phyloP scores from a whole-genome alignment of 305 asterid species.

The Fraxinus nigra region DNA sequence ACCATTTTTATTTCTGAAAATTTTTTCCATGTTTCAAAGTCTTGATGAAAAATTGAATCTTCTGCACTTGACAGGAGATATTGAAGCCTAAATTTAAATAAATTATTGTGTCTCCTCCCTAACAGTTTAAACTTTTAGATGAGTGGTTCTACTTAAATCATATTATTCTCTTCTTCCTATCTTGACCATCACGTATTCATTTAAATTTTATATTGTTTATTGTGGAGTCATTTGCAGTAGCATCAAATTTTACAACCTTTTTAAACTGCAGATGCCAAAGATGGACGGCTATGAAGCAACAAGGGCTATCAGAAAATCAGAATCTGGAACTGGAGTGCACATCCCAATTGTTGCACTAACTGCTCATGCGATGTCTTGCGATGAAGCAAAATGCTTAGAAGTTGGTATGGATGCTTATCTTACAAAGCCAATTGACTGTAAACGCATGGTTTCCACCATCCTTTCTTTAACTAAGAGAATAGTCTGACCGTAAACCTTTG shows the following conservation, averaged over 20 bases:
- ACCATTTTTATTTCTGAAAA: background rate
- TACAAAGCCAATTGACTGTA: conserved; percentile 84
- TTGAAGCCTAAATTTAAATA: background rate
- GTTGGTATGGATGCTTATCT: conserved; percentile 97
- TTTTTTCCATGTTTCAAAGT: background rate
- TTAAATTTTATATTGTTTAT: background rate
- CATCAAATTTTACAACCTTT: background rate
- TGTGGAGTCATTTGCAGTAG: background rate
- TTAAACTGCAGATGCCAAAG: conserved; percentile 71
- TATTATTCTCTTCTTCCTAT: background rate
- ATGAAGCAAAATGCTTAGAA: conserved; percentile 82
- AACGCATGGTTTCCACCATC: conserved; percentile 78
- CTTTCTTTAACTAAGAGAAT: conserved; percentile 61
- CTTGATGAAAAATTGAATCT: background rate
- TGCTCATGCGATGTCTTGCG: conserved; percentile 95
- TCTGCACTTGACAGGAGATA: background rate
- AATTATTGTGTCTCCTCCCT: background rate
- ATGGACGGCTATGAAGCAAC: conserved; percentile 99
- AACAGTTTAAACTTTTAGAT: background rate
- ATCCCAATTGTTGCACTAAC: conserved; percentile 90
- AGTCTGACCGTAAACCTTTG: background rate
- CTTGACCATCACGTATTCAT: background rate
- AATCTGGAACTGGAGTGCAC: conserved; percentile 53
- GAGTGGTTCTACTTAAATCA: background rate
- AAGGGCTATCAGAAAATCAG: conserved; percentile 68